Evolutionary conservation across 352 stramenopile species (phyloP).

Genomic region (Phytophthora boehmeriae): DNA sequence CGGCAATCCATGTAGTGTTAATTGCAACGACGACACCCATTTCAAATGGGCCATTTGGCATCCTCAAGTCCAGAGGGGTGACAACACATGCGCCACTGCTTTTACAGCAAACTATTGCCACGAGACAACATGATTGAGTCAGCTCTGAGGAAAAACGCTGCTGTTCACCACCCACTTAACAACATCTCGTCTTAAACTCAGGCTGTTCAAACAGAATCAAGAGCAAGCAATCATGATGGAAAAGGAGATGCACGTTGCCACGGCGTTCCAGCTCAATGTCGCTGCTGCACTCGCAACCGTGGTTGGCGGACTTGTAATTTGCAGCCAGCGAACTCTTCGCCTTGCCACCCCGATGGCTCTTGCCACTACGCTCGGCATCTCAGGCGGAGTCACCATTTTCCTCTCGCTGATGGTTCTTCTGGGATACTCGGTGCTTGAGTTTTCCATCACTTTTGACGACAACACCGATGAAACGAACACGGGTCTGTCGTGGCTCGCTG

Average conservation of each 20-base stretch:
- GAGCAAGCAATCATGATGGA: conserved; percentile 16
- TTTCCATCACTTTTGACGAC: conserved; percentile 31
- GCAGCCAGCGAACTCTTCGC: conserved; percentile 52
- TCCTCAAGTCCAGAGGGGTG: background rate
- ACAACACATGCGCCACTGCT: background rate
- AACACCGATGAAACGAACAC: conserved; percentile 18
- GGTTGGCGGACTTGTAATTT: conserved; percentile 62
- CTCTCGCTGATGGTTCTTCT: conserved; percentile 72
- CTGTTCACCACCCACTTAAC: too few species aligned
- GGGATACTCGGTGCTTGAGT: conserved; percentile 34
- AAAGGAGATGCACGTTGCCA: conserved; percentile 7
- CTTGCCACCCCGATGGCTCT: conserved; percentile 51
- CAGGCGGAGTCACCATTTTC: conserved; percentile 69
- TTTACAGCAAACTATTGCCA: background rate
- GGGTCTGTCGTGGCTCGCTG: conserved; percentile 68
- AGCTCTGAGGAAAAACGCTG: too few species aligned
- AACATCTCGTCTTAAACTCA: too few species aligned
- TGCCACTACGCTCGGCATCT: conserved; percentile 53
- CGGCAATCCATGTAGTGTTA: too few species aligned
- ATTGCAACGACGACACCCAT: too few species aligned
- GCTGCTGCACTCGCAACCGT: conserved; percentile 49
- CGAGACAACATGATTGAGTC: too few species aligned
- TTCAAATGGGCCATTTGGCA: background rate
- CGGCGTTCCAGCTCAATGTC: conserved; percentile 43
- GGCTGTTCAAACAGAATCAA: too few species aligned